Evolutionary conservation across 2,329 filamentous ascomycete genomes (phyloP).

Genomic region (Colletotrichum aenigma): DNA sequence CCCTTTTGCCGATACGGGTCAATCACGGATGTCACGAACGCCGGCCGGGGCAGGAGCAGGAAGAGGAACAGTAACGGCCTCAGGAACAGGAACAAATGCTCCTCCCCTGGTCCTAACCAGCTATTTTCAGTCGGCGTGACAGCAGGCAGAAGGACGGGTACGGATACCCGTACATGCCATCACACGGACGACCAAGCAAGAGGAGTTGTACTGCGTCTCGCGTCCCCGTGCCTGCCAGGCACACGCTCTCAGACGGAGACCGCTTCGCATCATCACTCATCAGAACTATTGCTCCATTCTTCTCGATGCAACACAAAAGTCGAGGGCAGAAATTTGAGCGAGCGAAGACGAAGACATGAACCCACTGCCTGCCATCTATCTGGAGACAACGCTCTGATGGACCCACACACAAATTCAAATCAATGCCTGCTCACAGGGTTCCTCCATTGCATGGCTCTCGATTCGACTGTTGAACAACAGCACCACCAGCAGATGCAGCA

Average conservation of each 20-base stretch:
- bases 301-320: slow-evolving; percentile 9
- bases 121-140: not conserved
- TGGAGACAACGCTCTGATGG: slow-evolving; percentile 1
- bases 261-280: slow-evolving; percentile 2
- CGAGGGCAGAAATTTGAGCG: slow-evolving; percentile 2
- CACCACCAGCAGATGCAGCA: not conserved
- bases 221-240: not conserved
- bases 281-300: slow-evolving; percentile 5
- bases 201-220: not conserved
- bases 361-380: slow-evolving; percentile 8
- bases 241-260: not conserved
- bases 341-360: not conserved
- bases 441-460: not conserved
- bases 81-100: not conserved
- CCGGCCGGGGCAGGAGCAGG: not conserved
- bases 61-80: not conserved
- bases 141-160: not conserved
- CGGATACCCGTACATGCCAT: not conserved
- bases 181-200: not conserved
- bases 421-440: slow-evolving; percentile 19
- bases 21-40: not conserved
- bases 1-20: not conserved
- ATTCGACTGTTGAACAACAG: not conserved
- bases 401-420: slow-evolving; percentile 18
- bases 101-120: not conserved